Evolutionary conservation across 116 monocot genomes (phyloP), one percentile per base, ranked within the genome.

Genomic region (Trichopus zeylanicus): DNA sequence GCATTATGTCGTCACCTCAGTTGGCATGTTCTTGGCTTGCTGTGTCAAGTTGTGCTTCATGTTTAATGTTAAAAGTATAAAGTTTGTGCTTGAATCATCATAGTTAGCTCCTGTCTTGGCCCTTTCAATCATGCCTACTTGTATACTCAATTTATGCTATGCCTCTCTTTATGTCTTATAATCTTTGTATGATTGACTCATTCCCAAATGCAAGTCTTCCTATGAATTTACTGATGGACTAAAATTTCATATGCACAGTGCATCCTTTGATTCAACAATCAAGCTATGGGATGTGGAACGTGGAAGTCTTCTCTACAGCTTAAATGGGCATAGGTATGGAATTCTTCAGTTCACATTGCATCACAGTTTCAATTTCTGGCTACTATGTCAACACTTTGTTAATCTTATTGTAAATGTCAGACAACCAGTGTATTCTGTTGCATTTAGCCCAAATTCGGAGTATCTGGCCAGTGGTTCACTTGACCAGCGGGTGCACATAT

Each of bases 221-320:
- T 42, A 13, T 1, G n/a, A 16, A 13, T 16, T 42, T 13, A 18
- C 12, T 1, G 18, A 16, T 12, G 0, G 13, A 13, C 13, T 0
- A 42, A 16, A 16, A 10, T 42, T 13, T 42, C 59, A 25, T 25
- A 25, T 42, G 46, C 16, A 27, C 68, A 98, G 91, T 71, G 98
- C 98, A 48, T 98, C 98, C n/a, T 80, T 87, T 61, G 98, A 98
- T 63, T 98, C 98, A 10, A 84, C 91, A 22, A 84, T 98, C 51
- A 98, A 98, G 71, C 79, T 98, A 28, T 91, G 98, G 98, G 88
- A 91, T 62, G 75, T 82, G 42, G 88, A 98, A 22, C 67, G 63
- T 32, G 98, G 91, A 48, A 73, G 71, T 29, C 77, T 80, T 55
- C 55, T 98, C 4, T 56, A 71, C 73, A 88, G 73, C 69, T 64